phyloP scores from a whole-genome alignment of 345 rosid genomes.

The Pugionium cornutum region DNA sequence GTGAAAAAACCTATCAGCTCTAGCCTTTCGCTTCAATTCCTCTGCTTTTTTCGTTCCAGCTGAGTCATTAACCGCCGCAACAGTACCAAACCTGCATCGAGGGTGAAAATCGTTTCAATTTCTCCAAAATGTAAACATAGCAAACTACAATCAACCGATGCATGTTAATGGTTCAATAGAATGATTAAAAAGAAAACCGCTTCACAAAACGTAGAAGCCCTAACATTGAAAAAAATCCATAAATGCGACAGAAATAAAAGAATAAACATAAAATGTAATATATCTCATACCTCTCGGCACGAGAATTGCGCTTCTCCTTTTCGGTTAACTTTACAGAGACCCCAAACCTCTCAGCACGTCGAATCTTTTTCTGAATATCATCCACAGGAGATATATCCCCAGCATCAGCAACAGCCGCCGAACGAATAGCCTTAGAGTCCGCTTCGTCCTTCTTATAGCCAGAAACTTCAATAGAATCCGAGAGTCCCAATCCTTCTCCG shows the following conservation, averaged over 20 bases:
- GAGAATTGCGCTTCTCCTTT: conserved; percentile 86
- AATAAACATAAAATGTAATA: not conserved
- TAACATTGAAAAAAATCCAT: too few species aligned
- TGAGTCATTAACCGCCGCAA: conserved; percentile 38
- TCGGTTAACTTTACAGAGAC: conserved; percentile 72
- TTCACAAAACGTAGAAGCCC: too few species aligned
- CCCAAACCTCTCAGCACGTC: conserved; percentile 95
- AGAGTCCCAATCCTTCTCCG: conserved; percentile 22
- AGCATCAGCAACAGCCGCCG: conserved; percentile 11
- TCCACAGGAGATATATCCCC: conserved; percentile 23
- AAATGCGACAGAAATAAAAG: too few species aligned
- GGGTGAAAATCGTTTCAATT: conserved; percentile 12
- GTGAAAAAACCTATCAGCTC: conserved; percentile 79
- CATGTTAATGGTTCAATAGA: too few species aligned
- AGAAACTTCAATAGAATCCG: conserved; percentile 4
- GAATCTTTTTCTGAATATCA: conserved; percentile 68
- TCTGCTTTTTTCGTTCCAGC: conserved; percentile 63
- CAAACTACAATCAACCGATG: not conserved
- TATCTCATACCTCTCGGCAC: conserved; percentile 73
- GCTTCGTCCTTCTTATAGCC: conserved; percentile 42
- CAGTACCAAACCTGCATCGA: conserved; percentile 73
- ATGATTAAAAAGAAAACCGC: not conserved
- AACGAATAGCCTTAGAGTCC: conserved; percentile 40
- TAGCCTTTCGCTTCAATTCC: conserved; percentile 83
- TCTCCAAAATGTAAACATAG: not conserved